Base-by-base conservation (phyloP, 2,329 filamentous ascomycete species). In the Bisporella sp. region DNA sequence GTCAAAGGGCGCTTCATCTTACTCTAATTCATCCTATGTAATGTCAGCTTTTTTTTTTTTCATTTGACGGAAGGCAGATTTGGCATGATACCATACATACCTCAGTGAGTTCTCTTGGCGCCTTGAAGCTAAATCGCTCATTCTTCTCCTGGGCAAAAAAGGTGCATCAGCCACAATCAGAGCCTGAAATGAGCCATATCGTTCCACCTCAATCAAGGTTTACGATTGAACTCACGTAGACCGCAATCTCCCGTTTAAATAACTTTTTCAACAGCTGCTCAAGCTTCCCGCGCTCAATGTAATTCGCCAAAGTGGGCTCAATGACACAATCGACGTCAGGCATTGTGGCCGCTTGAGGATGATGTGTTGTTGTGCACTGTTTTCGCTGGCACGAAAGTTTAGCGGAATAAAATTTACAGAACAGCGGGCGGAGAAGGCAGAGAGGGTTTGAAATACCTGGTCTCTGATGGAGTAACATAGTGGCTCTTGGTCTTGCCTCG, bases 21-120 rank as follows among this genome's bases (percentile, higher is more conserved):
- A 21, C 21, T 21, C 21, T 21, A 51, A 35, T 29, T 51, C 49
- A 39, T 47, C 45, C 49, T 51, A 30, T 12, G 11, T 28, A 8
- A 7, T 7, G 21, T 51, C 35, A 51, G 44, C 31, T 13, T 37
- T 39, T 31, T 35, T 28, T 21, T 9, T 37, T 35, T 13, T 11
- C n/a, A n/a, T n/a, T n/a, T n/a, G n/a, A 13, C 31, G 21, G 3
- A 13, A 29, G 31, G 6, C 13, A 37, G 9, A 32, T 33, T 44
- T 2, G 21, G 2, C 2, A 21, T 21, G 21, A 21, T 21, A 21
- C 21, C 21, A 21, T 21, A 51, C 21, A 21, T 21, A 51, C 49
- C 45, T 51, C 49, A 13, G 45, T 51, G 31, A 51, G 45, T 6
- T 31, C n/a, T 44, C 45, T 41, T 5, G 49, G 49, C 21, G 49